These are phyloP conservation scores for Graphilbum sp. DNA, from an alignment of 2,329 filamentous ascomycete species.

Conservation along the genomic window DNA sequence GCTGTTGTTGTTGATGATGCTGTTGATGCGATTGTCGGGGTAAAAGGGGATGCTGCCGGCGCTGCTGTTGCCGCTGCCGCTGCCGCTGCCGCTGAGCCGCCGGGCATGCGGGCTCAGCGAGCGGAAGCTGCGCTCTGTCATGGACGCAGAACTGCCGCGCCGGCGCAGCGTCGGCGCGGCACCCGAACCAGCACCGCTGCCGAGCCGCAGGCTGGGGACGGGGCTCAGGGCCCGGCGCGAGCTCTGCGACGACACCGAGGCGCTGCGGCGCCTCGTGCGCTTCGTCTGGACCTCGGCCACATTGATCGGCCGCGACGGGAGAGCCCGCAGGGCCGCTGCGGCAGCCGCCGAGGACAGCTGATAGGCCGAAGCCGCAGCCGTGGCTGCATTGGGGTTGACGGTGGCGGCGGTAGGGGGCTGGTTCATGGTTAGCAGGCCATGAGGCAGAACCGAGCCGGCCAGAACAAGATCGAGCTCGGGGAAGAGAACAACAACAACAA, in stretches of 20 bases:
- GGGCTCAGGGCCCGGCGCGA: slow-evolving; percentile 8
- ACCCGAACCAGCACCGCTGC: background rate
- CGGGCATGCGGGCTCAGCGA: slow-evolving; percentile 48
- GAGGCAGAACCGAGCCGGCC: slow-evolving; percentile 2
- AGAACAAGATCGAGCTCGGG: background rate
- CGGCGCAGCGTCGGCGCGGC: slow-evolving; percentile 33
- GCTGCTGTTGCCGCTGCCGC: slow-evolving; percentile 8
- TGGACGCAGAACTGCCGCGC: slow-evolving; percentile 57
- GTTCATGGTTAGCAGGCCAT: slow-evolving; percentile 7
- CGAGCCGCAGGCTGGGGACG: slow-evolving; percentile 4
- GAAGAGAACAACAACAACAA: background rate
- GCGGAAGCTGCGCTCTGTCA: slow-evolving; percentile 80
- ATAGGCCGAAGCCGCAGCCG: slow-evolving; percentile 70
- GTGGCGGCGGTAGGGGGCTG: slow-evolving; percentile 49
- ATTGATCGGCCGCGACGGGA: slow-evolving; percentile 61
- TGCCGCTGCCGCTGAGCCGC: slow-evolving; percentile 8
- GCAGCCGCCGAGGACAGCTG: slow-evolving; percentile 75
- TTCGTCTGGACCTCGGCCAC: slow-evolving; percentile 78
- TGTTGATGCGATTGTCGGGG: no score
- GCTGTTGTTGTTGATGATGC: slow-evolving; percentile 8
- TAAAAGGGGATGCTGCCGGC: slow-evolving; percentile 1
- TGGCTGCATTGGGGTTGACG: slow-evolving; percentile 56
- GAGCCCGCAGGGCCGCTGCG: slow-evolving; percentile 65
- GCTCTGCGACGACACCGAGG: slow-evolving; percentile 52
- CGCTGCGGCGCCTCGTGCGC: slow-evolving; percentile 57